phyloP scores from a whole-genome alignment of 129 eudicot genomes.

The Tanacetum coccineum region DNA sequence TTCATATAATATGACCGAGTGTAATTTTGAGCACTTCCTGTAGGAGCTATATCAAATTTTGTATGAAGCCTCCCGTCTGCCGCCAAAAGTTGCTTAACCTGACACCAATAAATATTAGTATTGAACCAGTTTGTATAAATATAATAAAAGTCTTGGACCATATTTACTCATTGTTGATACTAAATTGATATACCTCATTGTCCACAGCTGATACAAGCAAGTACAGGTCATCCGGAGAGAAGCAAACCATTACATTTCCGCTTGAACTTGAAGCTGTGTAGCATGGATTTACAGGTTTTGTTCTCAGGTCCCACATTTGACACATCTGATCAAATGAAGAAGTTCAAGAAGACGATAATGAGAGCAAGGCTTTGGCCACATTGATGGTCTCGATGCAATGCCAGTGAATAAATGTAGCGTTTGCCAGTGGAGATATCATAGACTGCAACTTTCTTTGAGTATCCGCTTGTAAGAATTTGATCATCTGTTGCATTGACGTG shows the following conservation, averaged over 20 bases:
- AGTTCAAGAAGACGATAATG: slow-evolving; percentile 70
- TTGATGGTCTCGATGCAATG: slow-evolving; percentile 82
- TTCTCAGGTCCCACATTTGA: slow-evolving; percentile 92
- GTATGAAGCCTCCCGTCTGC: slow-evolving; percentile 82
- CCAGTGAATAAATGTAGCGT: slow-evolving; percentile 57
- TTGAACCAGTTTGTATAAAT: neutral
- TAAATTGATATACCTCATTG: slow-evolving; percentile 54
- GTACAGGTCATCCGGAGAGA: slow-evolving; percentile 83
- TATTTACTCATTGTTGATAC: neutral
- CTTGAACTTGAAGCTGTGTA: slow-evolving; percentile 72
- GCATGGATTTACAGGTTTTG: slow-evolving; percentile 54
- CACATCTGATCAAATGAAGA: slow-evolving; percentile 80
- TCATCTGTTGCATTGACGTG: slow-evolving; percentile 81
- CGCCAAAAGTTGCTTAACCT: slow-evolving; percentile 82
- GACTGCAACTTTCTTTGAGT: slow-evolving; percentile 71
- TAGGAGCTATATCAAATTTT: slow-evolving; percentile 66
- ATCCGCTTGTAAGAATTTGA: slow-evolving; percentile 67
- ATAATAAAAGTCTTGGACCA: neutral
- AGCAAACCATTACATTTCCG: slow-evolving; percentile 93
- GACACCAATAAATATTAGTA: slow-evolving; percentile 19
- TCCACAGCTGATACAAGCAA: slow-evolving; percentile 86
- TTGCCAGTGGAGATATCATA: slow-evolving; percentile 66
- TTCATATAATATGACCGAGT: slow-evolving; percentile 91
- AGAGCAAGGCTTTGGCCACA: slow-evolving; percentile 75
- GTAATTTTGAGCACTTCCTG: slow-evolving; percentile 69